phyloP scores from a whole-genome alignment of 257 asterid genomes.

The Solanum paucissectum region DNA sequence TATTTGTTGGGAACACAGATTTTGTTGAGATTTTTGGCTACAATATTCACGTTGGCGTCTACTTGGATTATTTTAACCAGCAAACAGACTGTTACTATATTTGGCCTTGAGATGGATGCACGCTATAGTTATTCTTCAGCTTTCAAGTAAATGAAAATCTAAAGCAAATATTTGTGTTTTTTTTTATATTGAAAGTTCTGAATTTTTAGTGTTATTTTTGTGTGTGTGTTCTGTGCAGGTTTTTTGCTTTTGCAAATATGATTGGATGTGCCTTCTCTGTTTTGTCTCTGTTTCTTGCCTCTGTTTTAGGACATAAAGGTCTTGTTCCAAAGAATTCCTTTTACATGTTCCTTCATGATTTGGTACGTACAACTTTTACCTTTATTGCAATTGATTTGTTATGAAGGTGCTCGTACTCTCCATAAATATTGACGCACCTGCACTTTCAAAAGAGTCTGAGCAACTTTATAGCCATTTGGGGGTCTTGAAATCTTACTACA shows the following conservation, averaged over 20 bases:
- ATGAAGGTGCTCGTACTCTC: neutral
- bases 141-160: conserved; percentile 23
- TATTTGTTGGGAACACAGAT: conserved; percentile 21
- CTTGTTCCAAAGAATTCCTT: conserved; percentile 20
- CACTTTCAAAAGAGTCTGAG: neutral
- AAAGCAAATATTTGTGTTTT: neutral
- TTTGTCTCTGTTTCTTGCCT: conserved; percentile 20
- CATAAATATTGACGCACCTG: neutral
- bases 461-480: neutral
- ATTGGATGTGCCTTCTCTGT: conserved; percentile 30
- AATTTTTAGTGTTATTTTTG: neutral
- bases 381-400: neutral
- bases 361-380: conserved; percentile 24
- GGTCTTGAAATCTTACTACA: neutral
- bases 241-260: conserved; percentile 47
- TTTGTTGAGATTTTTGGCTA: conserved; percentile 25
- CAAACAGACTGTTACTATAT: conserved; percentile 32
- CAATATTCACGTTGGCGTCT: conserved; percentile 35
- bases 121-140: conserved; percentile 49
- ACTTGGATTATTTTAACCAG: conserved; percentile 37
- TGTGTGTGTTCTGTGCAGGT: conserved; percentile 19
- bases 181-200: neutral
- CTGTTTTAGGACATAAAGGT: conserved; percentile 16
- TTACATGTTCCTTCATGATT: conserved; percentile 52
- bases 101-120: conserved; percentile 39